Base-by-base conservation (phyloP, 495 filamentous ascomycete genomes). In the Lophiotrema nucula region DNA sequence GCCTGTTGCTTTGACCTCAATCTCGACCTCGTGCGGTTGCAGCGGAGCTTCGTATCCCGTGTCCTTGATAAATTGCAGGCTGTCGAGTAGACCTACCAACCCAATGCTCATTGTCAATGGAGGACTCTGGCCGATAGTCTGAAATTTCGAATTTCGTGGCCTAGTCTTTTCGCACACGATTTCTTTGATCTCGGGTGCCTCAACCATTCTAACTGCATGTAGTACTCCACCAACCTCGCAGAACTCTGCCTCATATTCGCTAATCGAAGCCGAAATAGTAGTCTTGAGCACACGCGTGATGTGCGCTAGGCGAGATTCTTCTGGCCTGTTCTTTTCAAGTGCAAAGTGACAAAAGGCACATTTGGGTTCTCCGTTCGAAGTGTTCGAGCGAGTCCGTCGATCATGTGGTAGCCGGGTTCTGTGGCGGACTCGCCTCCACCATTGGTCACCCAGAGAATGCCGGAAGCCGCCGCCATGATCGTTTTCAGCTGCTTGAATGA, bases 361-460 rank as follows among this genome's bases (percentile, higher is more conserved):
- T 16, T 56, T 2, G 57, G 55, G 33, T 71, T 60, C 53, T 77
- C 71, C 2, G 47, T 44, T 2, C 72, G 64, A 12, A 66, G 48
- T 1, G 66, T 65, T 0, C 72, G 42, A 16, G 65, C 62, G 2
- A 74, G 57, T 0, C 72, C 72, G 35, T 64, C 46, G 10, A 61
- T 59, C 16, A 74, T 10, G 11, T 67, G 67, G 13, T 58, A 56
- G 22, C 67, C 48, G 0, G 72, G 73, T 15, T 70, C 51, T 11
- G 64, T 70, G 0, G 69, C 62, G 1, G 60, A 13, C 1, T 53
- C 25, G 53, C 72, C 71, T 0, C 61, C 49, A 10, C 72, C 73
- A 21, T 57, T 49, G 0, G 70, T 72, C 0, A 74, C 68, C 71
- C 73, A 75, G 16, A 76, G 51, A n/a, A 73, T 8, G 1, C 33